phyloP scores from a whole-genome alignment of 768 basidiomycete genomes.

The Tephrocybe sp. region DNA sequence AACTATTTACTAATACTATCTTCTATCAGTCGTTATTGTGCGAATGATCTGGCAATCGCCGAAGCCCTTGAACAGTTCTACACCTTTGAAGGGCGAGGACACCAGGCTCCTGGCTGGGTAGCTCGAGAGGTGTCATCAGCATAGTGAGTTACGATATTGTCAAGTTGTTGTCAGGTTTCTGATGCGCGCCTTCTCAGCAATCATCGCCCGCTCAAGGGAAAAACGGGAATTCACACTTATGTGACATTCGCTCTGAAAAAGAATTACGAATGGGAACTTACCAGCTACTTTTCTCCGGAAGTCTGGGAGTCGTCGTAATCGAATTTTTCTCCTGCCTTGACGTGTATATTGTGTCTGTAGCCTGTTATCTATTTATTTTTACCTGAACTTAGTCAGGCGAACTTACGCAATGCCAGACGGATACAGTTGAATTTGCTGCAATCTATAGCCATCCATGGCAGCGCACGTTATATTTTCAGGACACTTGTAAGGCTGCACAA shows the following conservation, averaged over 20 bases:
- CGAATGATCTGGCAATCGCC: slow-evolving; percentile 22
- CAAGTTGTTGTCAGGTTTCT: not conserved
- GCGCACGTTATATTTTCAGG: too few relatives aligned
- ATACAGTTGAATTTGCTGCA: too few relatives aligned
- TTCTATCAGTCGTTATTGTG: slow-evolving; percentile 26
- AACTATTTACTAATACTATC: not conserved
- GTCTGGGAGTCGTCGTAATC: too few relatives aligned
- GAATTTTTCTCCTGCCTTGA: not conserved
- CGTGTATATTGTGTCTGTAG: slow-evolving; percentile 1
- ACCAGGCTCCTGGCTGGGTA: slow-evolving; percentile 25
- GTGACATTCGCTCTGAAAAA: too few relatives aligned
- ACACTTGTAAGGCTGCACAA: too few relatives aligned
- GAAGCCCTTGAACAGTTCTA: slow-evolving; percentile 27
- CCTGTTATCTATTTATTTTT: not conserved
- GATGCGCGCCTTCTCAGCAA: slow-evolving; percentile 14
- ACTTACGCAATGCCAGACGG: too few relatives aligned
- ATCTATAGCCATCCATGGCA: too few relatives aligned
- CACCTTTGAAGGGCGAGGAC: slow-evolving; percentile 12
- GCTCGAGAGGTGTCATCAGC: slow-evolving; percentile 23
- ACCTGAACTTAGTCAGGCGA: too few relatives aligned
- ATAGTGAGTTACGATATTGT: slow-evolving; percentile 21
- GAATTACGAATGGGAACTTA: slow-evolving; percentile 27
- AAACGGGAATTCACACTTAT: too few relatives aligned
- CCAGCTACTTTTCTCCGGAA: slow-evolving; percentile 31
- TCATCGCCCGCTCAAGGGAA: slow-evolving; percentile 21